Evolutionary conservation across 345 rosid genomes (phyloP), one percentile per base, ranked within the genome.

Genomic region (Hevea brasiliensis): DNA sequence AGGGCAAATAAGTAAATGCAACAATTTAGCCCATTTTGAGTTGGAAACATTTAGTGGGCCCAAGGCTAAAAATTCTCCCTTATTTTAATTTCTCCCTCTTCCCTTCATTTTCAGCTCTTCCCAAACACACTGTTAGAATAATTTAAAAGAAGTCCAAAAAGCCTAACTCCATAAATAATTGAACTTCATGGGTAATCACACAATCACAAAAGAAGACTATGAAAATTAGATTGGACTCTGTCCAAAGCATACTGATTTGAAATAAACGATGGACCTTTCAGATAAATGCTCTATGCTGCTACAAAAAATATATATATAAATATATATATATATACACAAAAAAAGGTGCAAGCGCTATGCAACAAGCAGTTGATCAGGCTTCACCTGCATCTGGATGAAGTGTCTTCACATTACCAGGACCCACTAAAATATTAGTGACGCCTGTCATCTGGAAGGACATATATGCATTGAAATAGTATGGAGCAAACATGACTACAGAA

Each of bases 391-490:
- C 98, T 4, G 99, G 99, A 81, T 91, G 70, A 79, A 91, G 96
- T 13, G 90, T 95, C 65, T 80, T 57, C 1, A 92, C 84, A 75
- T 77, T 32, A 69, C 89, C 84, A 83, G 98, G 97, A 71, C 98
- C 98, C 57, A 95, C 96, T 55, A 92, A 44, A 58, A 95, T 95
- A 62, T 92, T 68, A 72, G 97, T 92, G 80, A 95, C 76, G 3
- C 98, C 98, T 7, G 98, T 95, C 98, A 95, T 95, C 85, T 95
- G 99, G 89, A 95, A 92, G 65, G 97, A 86, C 98, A 91, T 95
- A 81, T 92, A 95, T 47, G 99, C 84, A 68, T 95, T 95, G 87
- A 95, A 95, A 85, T 95, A 95, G 84, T 92, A 95, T 18, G 99
- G 99, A 71, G 92, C 88, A 87, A 95, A 95, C 98, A 95, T 89